Conservation (phyloP, 148 eudicot species). For the Rhododendron mucronatum region DNA sequence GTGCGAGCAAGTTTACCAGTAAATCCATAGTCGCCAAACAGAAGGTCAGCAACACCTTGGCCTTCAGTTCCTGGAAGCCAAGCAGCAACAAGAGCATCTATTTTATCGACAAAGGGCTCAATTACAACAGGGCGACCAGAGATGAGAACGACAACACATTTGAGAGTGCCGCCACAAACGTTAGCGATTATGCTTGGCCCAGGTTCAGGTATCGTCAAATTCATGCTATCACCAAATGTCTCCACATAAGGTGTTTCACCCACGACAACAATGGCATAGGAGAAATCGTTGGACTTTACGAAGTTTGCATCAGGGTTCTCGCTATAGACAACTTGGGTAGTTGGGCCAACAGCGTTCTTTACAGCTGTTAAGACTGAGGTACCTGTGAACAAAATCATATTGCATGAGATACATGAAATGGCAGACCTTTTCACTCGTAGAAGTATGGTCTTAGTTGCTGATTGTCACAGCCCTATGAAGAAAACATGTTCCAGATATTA, state of each 20-base stretch:
- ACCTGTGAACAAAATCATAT: conserved; percentile 10
- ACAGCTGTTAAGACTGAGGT: conserved; percentile 44
- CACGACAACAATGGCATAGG: conserved; percentile 46
- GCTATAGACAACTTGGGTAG: conserved; percentile 36
- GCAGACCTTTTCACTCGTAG: neutral
- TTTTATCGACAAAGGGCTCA: conserved; percentile 32
- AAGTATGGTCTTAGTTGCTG: neutral
- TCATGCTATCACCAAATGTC: conserved; percentile 39
- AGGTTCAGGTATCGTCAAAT: conserved; percentile 36
- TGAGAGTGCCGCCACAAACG: conserved; percentile 33
- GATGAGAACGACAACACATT: conserved; percentile 44
- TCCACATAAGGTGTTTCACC: conserved; percentile 53
- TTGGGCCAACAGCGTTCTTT: conserved; percentile 34
- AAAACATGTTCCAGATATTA: neutral
- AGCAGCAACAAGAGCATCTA: conserved; percentile 53
- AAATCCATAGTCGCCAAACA: conserved; percentile 49
- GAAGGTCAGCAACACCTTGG: conserved; percentile 47
- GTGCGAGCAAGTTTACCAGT: conserved; percentile 51
- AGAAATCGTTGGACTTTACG: conserved; percentile 31
- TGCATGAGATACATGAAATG: neutral
- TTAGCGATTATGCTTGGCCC: conserved; percentile 34
- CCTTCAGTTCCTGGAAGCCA: conserved; percentile 64
- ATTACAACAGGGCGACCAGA: conserved; percentile 50
- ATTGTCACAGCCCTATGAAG: neutral
- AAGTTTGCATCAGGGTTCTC: conserved; percentile 41